Evolutionary conservation across 768 basidiomycete genomes (phyloP).

Genomic region (Rhodosporidiobolus odoratus): DNA sequence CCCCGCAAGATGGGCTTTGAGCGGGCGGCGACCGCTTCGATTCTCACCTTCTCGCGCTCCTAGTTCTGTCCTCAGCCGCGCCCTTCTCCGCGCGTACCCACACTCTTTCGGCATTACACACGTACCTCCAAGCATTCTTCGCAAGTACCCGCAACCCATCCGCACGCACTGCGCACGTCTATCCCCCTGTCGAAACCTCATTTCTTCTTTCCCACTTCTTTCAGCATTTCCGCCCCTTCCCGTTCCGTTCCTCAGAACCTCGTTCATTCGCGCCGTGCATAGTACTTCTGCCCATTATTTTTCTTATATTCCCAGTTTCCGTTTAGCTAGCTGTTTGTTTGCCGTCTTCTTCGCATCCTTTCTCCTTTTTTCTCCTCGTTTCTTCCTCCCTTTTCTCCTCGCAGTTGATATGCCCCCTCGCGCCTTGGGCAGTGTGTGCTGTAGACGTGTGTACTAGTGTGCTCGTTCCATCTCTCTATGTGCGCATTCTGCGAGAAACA

Average conservation of each 20-base stretch:
- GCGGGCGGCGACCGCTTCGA: constrained; percentile 15
- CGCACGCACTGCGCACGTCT: not conserved
- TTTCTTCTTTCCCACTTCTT: not conserved
- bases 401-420: no score
- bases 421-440: no score
- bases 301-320: not conserved
- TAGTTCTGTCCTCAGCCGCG: not conserved
- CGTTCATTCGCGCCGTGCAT: not conserved
- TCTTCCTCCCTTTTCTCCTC: not conserved
- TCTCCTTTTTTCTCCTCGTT: not conserved
- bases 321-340: not conserved
- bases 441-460: no score
- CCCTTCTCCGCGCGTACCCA: not conserved
- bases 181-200: not conserved
- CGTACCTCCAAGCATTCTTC: not conserved
- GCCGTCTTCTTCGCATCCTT: not conserved
- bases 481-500: no score
- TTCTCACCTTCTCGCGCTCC: constrained; percentile 9
- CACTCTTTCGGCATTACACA: constrained; percentile 1
- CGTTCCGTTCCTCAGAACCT: not conserved
- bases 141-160: not conserved
- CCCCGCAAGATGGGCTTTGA: constrained; percentile 10
- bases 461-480: no score
- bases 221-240: not conserved
- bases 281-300: no score